phyloP scores from a whole-genome alignment of 2,329 filamentous ascomycete genomes.

The Phyllosticta ampelicida region DNA sequence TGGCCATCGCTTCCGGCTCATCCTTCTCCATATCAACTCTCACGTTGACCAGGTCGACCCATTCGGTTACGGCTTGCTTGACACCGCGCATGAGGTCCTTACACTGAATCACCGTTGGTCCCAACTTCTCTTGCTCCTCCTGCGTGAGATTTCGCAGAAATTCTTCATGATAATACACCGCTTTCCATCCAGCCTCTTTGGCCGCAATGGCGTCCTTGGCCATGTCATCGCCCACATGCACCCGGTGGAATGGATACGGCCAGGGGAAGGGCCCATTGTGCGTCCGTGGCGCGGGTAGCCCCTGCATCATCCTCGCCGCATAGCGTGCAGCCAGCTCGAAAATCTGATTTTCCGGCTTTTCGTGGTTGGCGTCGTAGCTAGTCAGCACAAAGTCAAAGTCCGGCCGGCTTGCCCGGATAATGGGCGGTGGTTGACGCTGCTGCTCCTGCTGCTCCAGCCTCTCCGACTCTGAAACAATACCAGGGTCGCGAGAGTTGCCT shows the following conservation, averaged over 20 bases:
- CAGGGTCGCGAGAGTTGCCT: constrained; percentile 7
- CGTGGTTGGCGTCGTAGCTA: constrained; percentile 51
- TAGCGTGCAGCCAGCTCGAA: constrained; percentile 41
- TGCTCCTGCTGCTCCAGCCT: not conserved
- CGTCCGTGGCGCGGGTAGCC: not conserved
- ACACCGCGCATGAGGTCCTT: not conserved
- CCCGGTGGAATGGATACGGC: constrained; percentile 1
- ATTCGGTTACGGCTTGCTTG: not conserved
- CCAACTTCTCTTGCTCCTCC: not conserved
- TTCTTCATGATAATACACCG: constrained; percentile 30
- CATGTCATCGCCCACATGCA: constrained; percentile 47
- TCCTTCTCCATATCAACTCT: not conserved
- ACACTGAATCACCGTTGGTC: not conserved
- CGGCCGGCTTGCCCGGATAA: not conserved
- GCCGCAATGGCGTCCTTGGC: constrained; percentile 43
- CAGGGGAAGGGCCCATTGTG: not conserved
- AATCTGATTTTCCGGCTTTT: constrained; percentile 48
- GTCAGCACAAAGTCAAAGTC: constrained; percentile 49
- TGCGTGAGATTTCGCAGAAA: not conserved
- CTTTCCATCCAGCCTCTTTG: constrained; percentile 36
- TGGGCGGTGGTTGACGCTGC: not conserved
- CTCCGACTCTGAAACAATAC: not conserved
- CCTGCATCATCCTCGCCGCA: constrained; percentile 17
- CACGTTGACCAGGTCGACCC: not conserved
- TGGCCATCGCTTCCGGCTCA: not conserved